Conservation (phyloP, 225 moss, liverwort and hornwort species). For the Marchantia paleacea region DNA sequence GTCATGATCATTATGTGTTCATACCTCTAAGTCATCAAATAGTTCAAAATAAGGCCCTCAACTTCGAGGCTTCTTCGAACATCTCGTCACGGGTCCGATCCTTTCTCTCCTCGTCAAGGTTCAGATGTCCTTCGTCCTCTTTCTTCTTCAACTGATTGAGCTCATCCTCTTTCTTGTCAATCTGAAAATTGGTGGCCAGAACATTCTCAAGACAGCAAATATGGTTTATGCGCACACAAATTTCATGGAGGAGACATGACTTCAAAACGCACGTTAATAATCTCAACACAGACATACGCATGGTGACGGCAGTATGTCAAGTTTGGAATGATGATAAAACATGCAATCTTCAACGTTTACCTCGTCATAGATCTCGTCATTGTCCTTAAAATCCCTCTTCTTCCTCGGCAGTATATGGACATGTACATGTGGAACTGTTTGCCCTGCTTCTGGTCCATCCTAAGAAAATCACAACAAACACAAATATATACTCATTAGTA, state of each 20-base stretch:
- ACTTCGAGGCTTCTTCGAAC: constrained; percentile 76
- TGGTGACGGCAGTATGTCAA: background rate
- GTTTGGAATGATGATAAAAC: background rate
- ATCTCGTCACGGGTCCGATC: constrained; percentile 71
- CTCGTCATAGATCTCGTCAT: constrained; percentile 88
- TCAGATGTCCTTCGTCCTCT: constrained; percentile 62
- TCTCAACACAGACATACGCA: background rate
- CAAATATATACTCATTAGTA: background rate
- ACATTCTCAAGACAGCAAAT: too few relatives aligned
- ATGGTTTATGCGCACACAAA: too few relatives aligned
- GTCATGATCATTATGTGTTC: too few relatives aligned
- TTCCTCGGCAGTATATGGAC: constrained; percentile 85
- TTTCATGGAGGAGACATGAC: too few relatives aligned
- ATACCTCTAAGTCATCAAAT: too few relatives aligned
- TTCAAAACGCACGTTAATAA: too few relatives aligned
- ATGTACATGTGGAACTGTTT: constrained; percentile 93
- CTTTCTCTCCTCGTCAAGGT: constrained; percentile 77
- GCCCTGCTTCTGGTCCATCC: constrained; percentile 97
- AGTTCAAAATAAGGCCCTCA: constrained; percentile 60
- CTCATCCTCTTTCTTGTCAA: constrained; percentile 68
- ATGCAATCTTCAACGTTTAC: constrained; percentile 32
- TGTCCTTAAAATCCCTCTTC: constrained; percentile 71
- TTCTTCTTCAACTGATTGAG: constrained; percentile 20
- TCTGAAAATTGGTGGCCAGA: constrained; percentile 31
- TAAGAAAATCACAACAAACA: constrained; percentile 13